These are phyloP conservation scores for Golubevia sp. DNA, from an alignment of 1,284 basidiomycete genomes.

Conservation along the genomic window DNA sequence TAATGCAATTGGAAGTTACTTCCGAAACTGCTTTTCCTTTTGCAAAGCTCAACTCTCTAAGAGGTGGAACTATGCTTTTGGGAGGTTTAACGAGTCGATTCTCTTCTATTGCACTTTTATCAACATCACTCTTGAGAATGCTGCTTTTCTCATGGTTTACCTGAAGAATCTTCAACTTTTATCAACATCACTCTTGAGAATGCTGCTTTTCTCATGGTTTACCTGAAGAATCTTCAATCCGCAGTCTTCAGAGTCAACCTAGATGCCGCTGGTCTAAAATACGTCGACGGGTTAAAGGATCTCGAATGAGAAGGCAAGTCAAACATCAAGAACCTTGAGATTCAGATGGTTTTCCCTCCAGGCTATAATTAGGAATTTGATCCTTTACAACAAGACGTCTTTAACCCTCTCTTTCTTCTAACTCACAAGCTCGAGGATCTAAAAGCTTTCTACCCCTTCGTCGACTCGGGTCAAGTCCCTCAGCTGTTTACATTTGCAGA, in stretches of 20 bases:
- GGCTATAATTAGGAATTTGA: background rate
- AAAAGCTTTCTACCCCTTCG: background rate
- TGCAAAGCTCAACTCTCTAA: background rate
- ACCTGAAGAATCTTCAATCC: background rate
- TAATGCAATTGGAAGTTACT: background rate
- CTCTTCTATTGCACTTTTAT: background rate
- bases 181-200: background rate
- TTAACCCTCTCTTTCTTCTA: background rate
- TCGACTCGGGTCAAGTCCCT: background rate
- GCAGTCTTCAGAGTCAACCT: background rate
- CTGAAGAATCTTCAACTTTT: too few species aligned
- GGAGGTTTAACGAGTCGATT: background rate
- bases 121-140: background rate
- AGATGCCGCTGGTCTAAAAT: background rate
- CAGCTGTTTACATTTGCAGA: too few species aligned
- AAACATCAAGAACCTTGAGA: background rate
- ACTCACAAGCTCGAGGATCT: background rate
- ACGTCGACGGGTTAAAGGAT: background rate
- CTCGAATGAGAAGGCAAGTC: background rate
- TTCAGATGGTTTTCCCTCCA: background rate
- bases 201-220: background rate
- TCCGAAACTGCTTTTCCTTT: background rate
- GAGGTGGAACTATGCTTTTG: background rate
- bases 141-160: too few species aligned
- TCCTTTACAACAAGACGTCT: background rate